Conservation (phyloP, 768 basidiomycete species). For the Megacollybia marginata region DNA sequence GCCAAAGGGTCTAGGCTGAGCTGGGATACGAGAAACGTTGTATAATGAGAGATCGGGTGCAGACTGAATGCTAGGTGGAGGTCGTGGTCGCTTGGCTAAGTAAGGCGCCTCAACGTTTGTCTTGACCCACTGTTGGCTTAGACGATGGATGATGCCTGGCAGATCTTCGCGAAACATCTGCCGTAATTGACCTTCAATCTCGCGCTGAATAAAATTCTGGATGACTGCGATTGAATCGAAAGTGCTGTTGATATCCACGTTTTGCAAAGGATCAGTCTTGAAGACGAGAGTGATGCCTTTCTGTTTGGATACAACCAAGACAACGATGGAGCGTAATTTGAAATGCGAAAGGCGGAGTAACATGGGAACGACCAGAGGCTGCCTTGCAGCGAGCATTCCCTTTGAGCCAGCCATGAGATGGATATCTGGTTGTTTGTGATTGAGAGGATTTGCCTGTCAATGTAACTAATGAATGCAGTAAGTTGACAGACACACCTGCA, state of each 20-base stretch:
- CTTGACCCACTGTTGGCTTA: conserved; percentile 94
- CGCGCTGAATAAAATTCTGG: conserved; percentile 93
- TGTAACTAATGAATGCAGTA: neutral
- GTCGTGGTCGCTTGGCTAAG: conserved; percentile 45
- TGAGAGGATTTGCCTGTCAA: conserved; percentile 84
- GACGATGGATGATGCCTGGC: conserved; percentile 91
- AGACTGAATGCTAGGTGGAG: conserved; percentile 32
- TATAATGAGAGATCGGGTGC: conserved; percentile 28
- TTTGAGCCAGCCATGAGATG: conserved; percentile 76
- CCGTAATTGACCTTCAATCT: conserved; percentile 93
- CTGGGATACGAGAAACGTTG: conserved; percentile 9
- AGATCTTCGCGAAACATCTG: conserved; percentile 99
- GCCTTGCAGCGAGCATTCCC: conserved; percentile 90
- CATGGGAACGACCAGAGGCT: conserved; percentile 97
- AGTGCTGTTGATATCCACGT: conserved; percentile 94
- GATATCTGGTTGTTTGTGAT: conserved; percentile 87
- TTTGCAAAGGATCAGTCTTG: conserved; percentile 98
- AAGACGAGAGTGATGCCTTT: conserved; percentile 99
- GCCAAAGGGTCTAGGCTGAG: conserved; percentile 3
- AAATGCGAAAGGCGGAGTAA: conserved; percentile 94
- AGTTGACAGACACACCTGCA: conserved; percentile 54
- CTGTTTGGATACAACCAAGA: conserved; percentile 94
- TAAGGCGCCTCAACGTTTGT: conserved; percentile 93
- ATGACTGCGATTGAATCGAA: conserved; percentile 98
- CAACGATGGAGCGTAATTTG: conserved; percentile 90